Conservation (phyloP, 2,329 filamentous ascomycete genomes). For the Colletotrichum nymphaeae region DNA sequence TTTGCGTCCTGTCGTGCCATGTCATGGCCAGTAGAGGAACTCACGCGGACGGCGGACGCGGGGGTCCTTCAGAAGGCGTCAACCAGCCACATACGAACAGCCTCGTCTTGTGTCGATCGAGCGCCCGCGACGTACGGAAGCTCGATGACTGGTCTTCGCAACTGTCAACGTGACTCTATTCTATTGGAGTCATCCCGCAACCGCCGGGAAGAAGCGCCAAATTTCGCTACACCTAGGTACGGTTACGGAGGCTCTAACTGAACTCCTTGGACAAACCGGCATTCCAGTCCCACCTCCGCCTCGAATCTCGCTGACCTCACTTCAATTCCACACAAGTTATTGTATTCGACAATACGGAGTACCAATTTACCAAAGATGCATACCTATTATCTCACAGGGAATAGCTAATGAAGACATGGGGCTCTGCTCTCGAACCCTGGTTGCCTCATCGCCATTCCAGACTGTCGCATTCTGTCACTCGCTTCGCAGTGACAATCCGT, state of each 20-base stretch:
- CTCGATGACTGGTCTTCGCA: not conserved
- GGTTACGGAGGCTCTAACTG: not conserved
- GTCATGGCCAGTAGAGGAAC: not conserved
- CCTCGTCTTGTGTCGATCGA: not conserved
- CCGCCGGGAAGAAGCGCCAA: not conserved
- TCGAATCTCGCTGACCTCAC: not conserved
- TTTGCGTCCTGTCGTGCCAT: not conserved
- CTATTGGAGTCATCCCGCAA: not conserved
- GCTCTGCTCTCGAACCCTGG: not conserved
- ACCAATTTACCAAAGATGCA: no score
- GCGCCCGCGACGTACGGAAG: not conserved
- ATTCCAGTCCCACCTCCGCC: not conserved
- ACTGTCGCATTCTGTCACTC: not conserved
- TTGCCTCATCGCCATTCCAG: not conserved
- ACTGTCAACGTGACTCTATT: not conserved
- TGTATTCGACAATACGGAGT: not conserved
- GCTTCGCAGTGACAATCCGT: not conserved
- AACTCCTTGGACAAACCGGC: not conserved
- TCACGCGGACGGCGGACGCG: constrained; percentile 17
- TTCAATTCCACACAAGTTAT: not conserved
- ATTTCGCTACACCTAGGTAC: not conserved
- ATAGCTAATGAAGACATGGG: no score
- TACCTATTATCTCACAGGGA: no score
- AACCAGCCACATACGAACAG: not conserved
- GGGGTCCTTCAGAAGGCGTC: not conserved